Percentiles rank a stretch among this genome's conserved stretches.
Evolutionary conservation across 2,329 filamentous ascomycete genomes (phyloP).

Genomic region (Epicoccum sorghinum): DNA sequence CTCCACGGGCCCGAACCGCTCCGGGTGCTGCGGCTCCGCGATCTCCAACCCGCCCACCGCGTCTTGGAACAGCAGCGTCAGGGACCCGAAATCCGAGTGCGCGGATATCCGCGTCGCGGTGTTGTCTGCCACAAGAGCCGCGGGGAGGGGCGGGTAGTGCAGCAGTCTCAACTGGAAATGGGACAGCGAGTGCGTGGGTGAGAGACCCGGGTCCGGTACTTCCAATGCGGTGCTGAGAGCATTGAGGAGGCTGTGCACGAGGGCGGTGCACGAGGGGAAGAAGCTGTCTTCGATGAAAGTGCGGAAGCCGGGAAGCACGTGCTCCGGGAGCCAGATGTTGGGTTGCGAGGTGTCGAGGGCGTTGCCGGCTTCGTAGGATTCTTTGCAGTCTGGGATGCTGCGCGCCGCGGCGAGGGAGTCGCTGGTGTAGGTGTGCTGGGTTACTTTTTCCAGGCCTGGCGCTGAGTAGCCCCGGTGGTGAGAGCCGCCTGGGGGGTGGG

Average conservation of each 20-base stretch:
- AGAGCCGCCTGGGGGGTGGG: conserved; percentile 45
- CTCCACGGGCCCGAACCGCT: neutral
- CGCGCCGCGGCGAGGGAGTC: conserved; percentile 27
- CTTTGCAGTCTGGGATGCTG: conserved; percentile 41
- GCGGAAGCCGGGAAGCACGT: conserved; percentile 47
- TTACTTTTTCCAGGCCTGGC: conserved; percentile 47
- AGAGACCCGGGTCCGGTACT: neutral
- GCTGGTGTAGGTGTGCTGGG: conserved; percentile 34
- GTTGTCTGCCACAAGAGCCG: neutral
- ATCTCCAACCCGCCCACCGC: conserved; percentile 40
- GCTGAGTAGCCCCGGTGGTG: conserved; percentile 51
- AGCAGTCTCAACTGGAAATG: neutral
- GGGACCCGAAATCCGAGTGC: conserved; percentile 26
- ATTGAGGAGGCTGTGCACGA: conserved; percentile 35
- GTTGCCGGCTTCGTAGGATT: conserved; percentile 44
- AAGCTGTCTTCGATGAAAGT: conserved; percentile 31
- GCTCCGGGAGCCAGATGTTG: conserved; percentile 52
- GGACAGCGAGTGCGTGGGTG: neutral
- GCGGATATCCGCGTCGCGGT: neutral
- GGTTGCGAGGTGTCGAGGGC: conserved; percentile 35
- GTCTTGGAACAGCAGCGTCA: conserved; percentile 44
- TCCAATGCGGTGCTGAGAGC: conserved; percentile 19
- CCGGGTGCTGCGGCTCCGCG: conserved; percentile 26
- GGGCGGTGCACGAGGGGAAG: conserved; percentile 25
- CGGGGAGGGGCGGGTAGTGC: neutral